Evolutionary conservation across 208 protist genomes (phyloP).

Genomic region (Leishmania aethiopica): DNA sequence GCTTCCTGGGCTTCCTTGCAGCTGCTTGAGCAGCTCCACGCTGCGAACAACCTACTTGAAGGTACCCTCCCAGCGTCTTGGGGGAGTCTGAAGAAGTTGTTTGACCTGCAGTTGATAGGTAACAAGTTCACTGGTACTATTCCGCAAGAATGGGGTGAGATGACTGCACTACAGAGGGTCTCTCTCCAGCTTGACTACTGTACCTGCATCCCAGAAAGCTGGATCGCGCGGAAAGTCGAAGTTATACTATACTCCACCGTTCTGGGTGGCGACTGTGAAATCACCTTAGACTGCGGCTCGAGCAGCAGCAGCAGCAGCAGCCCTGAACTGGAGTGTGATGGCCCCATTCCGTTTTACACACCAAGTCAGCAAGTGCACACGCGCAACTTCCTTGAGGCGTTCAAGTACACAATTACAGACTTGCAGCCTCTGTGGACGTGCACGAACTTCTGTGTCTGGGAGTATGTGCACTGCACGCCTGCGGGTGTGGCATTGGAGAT

Average conservation of each 20-base stretch:
- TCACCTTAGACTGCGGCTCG: not conserved
- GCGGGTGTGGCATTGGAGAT: slow-evolving; percentile 14
- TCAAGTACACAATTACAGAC: not conserved
- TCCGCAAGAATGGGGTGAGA: not conserved
- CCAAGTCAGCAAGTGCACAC: slow-evolving; percentile 1
- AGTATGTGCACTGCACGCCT: slow-evolving; percentile 7
- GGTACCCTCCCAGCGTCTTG: not conserved
- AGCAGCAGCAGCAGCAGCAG: slow-evolving; percentile 4
- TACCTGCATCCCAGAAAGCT: slow-evolving; percentile 1
- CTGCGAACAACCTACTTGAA: not conserved
- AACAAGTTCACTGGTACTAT: not conserved
- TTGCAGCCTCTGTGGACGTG: not conserved
- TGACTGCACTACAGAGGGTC: not conserved
- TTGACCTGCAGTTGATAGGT: not conserved
- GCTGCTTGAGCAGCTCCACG: not conserved
- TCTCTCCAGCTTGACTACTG: not conserved
- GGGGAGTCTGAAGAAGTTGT: not conserved
- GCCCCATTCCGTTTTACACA: slow-evolving; percentile 9
- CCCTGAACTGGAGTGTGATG: slow-evolving; percentile 1
- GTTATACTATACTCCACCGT: not conserved
- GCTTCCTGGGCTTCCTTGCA: not conserved
- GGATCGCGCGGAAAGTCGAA: not conserved
- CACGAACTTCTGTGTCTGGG: slow-evolving; percentile 11
- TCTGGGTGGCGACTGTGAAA: not conserved
- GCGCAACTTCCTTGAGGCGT: slow-evolving; percentile 8